These are phyloP conservation scores for Cardamine occulta DNA, from an alignment of 345 rosid species.

Conservation along the genomic window DNA sequence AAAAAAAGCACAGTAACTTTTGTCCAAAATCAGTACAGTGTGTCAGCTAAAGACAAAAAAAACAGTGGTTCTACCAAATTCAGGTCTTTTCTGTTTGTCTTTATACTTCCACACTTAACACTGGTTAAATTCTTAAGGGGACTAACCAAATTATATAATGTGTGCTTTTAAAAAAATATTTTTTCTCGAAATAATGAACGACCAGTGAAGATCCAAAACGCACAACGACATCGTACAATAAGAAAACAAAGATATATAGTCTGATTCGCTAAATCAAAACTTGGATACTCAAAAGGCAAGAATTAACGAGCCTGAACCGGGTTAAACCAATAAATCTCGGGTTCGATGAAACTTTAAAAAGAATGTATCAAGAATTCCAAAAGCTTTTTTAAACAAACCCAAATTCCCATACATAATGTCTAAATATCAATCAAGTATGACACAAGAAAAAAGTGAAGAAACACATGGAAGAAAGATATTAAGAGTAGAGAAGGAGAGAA, in stretches of 20 bases:
- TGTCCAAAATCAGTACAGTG: constrained; percentile 30
- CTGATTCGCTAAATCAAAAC: not conserved
- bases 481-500: constrained; percentile 40
- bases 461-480: not conserved
- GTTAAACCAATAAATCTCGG: constrained; percentile 29
- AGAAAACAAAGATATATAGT: not conserved
- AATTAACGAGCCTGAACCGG: constrained; percentile 33
- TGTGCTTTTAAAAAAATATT: not conserved
- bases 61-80: constrained; percentile 39
- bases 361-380: not conserved
- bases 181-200: not conserved
- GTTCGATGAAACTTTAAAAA: constrained; percentile 1
- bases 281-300: constrained; percentile 11
- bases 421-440: constrained; percentile 5
- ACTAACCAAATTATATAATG: not conserved
- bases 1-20: constrained; percentile 15
- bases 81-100: constrained; percentile 42
- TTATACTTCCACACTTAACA: constrained; percentile 8
- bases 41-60: constrained; percentile 33
- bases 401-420: constrained; percentile 37
- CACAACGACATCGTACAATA: constrained; percentile 16
- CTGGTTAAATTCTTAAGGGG: constrained; percentile 23
- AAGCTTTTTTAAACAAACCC: constrained; percentile 8
- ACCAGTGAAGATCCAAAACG: constrained; percentile 25
- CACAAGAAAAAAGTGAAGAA: constrained; percentile 21